Conservation (phyloP, 371 early-diverging fungal species). For the Parasitella parasitica region DNA sequence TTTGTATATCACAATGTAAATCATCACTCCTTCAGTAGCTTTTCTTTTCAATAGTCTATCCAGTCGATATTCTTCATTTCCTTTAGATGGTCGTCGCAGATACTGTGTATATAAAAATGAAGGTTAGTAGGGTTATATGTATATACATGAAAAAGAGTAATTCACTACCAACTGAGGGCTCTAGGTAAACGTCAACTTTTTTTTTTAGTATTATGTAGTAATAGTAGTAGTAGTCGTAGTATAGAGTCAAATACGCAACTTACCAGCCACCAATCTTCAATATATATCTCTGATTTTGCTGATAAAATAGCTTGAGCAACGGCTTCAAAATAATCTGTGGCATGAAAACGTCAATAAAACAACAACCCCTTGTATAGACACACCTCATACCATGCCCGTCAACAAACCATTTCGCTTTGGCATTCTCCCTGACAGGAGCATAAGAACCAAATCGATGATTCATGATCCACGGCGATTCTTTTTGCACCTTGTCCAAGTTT, state of each 20-base stretch:
- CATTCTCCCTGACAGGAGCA: constrained; percentile 72
- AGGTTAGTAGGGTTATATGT: too few relatives aligned
- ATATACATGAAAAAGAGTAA: not conserved
- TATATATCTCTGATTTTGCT: constrained; percentile 81
- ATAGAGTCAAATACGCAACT: too few relatives aligned
- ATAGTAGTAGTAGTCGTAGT: too few relatives aligned
- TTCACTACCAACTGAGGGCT: constrained; percentile 66
- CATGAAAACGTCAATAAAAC: not conserved
- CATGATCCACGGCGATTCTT: constrained; percentile 67
- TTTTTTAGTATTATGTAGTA: too few relatives aligned
- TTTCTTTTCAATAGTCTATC: constrained; percentile 82
- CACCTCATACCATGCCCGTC: constrained; percentile 61
- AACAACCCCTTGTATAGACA: not conserved
- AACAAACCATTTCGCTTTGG: constrained; percentile 75
- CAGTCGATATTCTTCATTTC: constrained; percentile 75
- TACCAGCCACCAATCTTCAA: constrained; percentile 89
- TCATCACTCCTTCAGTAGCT: constrained; percentile 85
- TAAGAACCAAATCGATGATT: constrained; percentile 73
- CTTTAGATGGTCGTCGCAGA: constrained; percentile 72
- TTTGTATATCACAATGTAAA: constrained; percentile 89
- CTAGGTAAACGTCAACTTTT: constrained; percentile 5
- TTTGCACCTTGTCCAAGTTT: constrained; percentile 52
- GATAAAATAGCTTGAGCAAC: constrained; percentile 75
- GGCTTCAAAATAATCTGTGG: constrained; percentile 72
- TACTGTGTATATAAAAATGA: constrained; percentile 45